Percentiles rank a stretch among this genome's conserved stretches.
phyloP scores from a whole-genome alignment of 495 filamentous ascomycete genomes.

The Penicillium paxilli region DNA sequence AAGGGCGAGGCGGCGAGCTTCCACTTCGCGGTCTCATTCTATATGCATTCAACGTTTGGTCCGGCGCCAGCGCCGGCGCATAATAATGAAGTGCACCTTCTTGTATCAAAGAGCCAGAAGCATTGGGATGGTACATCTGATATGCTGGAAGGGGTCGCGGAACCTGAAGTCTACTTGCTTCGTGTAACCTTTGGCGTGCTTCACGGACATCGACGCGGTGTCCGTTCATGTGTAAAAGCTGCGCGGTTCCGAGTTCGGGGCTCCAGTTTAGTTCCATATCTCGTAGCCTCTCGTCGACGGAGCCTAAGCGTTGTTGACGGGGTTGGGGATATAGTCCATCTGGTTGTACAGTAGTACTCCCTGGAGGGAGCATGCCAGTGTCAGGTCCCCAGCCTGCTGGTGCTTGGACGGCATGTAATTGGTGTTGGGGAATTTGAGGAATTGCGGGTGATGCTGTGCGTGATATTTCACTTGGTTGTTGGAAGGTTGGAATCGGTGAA shows the following conservation, averaged over 20 bases:
- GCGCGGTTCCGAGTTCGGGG: slow-evolving; percentile 11
- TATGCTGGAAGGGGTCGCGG: slow-evolving; percentile 22
- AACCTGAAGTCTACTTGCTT: slow-evolving; percentile 14
- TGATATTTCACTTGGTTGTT: slow-evolving; percentile 4
- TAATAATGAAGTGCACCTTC: slow-evolving; percentile 22
- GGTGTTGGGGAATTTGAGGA: not conserved
- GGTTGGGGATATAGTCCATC: slow-evolving; percentile 21
- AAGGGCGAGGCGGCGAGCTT: slow-evolving; percentile 52
- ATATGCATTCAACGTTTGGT: slow-evolving; percentile 3
- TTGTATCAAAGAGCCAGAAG: slow-evolving; percentile 34
- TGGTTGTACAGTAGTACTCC: slow-evolving; percentile 23
- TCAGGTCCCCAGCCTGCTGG: slow-evolving; percentile 26
- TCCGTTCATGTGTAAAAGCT: slow-evolving; percentile 24
- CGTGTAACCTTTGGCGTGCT: slow-evolving; percentile 24
- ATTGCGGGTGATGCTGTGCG: slow-evolving; percentile 7
- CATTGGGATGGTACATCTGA: slow-evolving; percentile 32
- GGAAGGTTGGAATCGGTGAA: slow-evolving; percentile 23
- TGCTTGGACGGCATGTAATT: slow-evolving; percentile 23
- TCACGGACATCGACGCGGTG: slow-evolving; percentile 38
- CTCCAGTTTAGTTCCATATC: slow-evolving; percentile 20
- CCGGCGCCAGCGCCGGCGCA: slow-evolving; percentile 19
- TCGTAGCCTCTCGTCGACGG: slow-evolving; percentile 23
- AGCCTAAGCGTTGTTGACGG: slow-evolving; percentile 9
- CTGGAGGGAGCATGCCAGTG: slow-evolving; percentile 2
- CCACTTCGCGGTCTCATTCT: slow-evolving; percentile 42